Evolutionary conservation across 2,329 filamentous ascomycete genomes (phyloP), one percentile per base, ranked within the genome.

Genomic region (Fusarium sp.): DNA sequence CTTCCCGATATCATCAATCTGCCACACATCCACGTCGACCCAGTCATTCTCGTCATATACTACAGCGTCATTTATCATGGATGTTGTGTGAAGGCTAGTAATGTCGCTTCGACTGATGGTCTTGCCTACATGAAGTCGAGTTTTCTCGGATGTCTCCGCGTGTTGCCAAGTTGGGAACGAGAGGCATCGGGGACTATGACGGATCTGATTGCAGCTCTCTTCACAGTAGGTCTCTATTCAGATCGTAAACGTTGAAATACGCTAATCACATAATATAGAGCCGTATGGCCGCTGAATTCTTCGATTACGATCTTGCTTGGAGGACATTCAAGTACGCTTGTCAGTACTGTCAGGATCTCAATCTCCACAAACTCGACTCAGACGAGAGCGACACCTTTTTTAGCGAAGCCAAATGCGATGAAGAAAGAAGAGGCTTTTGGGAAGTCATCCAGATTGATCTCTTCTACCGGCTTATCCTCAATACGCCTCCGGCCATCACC

Each of bases 231-330:
- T 44, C 19, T 6, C 4, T 2, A 12, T 3, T 11, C 4, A 4
- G 2, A 11, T 2, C 7, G 7, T 6, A 20, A 19, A 24, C 9
- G n/a, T 7, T 10, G 0, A 4, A 14, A 0, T 7, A 2, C 7
- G 14, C 17, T 26, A n/a, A n/a, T 20, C 42, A 71, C 50, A 36
- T 24, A n/a, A 53, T 7, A 14, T n/a, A 76, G 74, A 74, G 69
- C 12, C 74, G 74, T 9, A 58, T 76, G 8, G 72, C 75, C 7
- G 73, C 70, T 8, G 73, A 75, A 11, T 75, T 62, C 28, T 77
- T 77, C n/a, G 76, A 77, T 32, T 74, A 77, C 17, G 74, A 76
- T 10, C 58, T 77, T 3, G 70, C 72, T 17, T 77, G 75, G 75
- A 66, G 62, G 19, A 74, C 76, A 63, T 74, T 76, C 52, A 73